phyloP scores from a whole-genome alignment of 257 asterid genomes.

The Capsicum pubescens region DNA sequence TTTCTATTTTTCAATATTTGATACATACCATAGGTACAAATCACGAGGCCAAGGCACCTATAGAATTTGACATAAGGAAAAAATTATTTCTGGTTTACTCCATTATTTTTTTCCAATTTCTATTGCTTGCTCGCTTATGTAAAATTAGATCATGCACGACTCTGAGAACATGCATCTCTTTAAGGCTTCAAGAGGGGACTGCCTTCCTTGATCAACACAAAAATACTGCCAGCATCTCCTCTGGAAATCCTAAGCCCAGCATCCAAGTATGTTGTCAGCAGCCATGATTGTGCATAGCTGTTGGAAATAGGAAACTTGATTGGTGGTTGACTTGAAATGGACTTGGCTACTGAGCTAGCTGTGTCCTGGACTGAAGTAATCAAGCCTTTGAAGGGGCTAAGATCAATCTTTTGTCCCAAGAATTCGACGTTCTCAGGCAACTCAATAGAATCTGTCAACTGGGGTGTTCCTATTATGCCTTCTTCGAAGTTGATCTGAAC shows the following conservation, averaged over 20 bases:
- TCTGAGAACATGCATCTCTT: background rate
- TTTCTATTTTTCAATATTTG: background rate
- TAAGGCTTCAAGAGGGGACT: constrained; percentile 62
- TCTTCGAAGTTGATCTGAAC: constrained; percentile 78
- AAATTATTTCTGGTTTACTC: background rate
- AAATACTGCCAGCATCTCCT: constrained; percentile 86
- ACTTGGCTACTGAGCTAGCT: constrained; percentile 79
- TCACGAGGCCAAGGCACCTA: background rate
- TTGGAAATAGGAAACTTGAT: constrained; percentile 68
- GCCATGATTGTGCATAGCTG: constrained; percentile 76
- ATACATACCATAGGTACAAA: background rate
- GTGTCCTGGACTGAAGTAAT: constrained; percentile 79
- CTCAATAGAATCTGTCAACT: constrained; percentile 81
- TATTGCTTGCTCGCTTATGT: background rate
- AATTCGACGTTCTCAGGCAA: constrained; percentile 77
- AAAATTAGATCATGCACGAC: constrained; percentile 11
- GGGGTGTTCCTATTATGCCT: constrained; percentile 91
- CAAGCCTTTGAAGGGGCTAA: constrained; percentile 78
- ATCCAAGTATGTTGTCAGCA: constrained; percentile 90
- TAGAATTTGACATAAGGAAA: background rate
- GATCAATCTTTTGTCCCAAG: constrained; percentile 84
- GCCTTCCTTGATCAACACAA: constrained; percentile 82
- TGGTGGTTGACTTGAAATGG: constrained; percentile 82
- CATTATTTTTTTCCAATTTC: background rate
- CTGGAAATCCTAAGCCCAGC: constrained; percentile 82